Percentiles rank a stretch among this genome's conserved stretches.
Evolutionary conservation across 2,329 filamentous ascomycete species (phyloP).

Genomic region (Magnaporthiopsis rhizophila): DNA sequence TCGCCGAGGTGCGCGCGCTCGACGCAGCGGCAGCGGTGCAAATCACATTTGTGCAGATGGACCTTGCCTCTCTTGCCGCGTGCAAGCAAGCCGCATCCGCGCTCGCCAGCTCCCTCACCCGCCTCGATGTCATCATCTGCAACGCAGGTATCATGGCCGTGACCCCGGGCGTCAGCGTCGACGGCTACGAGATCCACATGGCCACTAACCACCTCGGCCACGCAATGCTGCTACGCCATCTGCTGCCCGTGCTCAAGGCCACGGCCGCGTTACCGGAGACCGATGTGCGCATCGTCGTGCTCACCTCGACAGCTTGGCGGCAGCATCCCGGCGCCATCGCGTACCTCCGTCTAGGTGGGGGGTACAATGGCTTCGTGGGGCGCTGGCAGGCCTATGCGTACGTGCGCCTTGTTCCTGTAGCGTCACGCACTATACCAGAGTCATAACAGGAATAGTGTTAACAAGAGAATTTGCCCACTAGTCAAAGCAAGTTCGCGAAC

Average conservation of each 20-base stretch:
- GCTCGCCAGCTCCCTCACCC: conserved; percentile 21
- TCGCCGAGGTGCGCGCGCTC: conserved; percentile 23
- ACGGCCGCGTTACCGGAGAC: conserved; percentile 15
- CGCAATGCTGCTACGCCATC: conserved; percentile 28
- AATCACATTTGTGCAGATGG: conserved; percentile 28
- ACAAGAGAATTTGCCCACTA: conserved; percentile 22
- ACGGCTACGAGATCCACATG: conserved; percentile 37
- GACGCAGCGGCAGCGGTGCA: conserved; percentile 8
- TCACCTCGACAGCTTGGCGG: conserved; percentile 18
- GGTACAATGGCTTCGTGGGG: conserved; percentile 14
- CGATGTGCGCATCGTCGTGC: conserved; percentile 19
- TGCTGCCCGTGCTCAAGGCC: conserved; percentile 19
- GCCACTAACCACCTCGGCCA: conserved; percentile 38
- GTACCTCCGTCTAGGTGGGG: conserved; percentile 18
- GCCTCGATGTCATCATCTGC: conserved; percentile 36
- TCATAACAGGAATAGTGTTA: background rate
- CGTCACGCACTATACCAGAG: background rate
- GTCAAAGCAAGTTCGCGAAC: conserved; percentile 23
- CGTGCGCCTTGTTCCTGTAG: background rate
- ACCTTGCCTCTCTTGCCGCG: conserved; percentile 30
- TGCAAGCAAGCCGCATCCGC: conserved; percentile 25
- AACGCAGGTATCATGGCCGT: conserved; percentile 35
- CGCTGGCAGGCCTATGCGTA: conserved; percentile 20
- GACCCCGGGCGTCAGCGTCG: conserved; percentile 26
- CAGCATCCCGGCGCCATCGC: conserved; percentile 14